Evolutionary conservation across 768 basidiomycete genomes (phyloP).

Genomic region (Hygrocybe punicea): DNA sequence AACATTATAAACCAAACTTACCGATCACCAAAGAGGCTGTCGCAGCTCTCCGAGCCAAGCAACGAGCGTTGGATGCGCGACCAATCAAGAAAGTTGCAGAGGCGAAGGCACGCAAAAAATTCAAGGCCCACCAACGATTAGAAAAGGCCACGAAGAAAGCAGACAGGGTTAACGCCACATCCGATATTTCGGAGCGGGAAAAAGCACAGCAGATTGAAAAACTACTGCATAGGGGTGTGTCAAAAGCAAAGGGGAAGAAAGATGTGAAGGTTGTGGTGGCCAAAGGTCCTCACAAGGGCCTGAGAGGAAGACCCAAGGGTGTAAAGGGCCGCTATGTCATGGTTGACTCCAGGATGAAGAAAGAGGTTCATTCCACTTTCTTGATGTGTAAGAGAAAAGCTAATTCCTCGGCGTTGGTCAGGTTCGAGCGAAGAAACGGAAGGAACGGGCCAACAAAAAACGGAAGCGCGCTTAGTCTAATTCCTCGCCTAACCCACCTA

Average conservation of each 20-base stretch:
- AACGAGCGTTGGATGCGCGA: constrained; percentile 90
- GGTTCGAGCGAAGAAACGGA: constrained; percentile 80
- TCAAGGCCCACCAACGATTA: constrained; percentile 77
- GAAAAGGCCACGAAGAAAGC: constrained; percentile 96
- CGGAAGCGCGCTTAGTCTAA: constrained; percentile 36
- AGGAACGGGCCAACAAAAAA: constrained; percentile 69
- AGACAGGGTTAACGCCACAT: constrained; percentile 82
- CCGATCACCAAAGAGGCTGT: constrained; percentile 98
- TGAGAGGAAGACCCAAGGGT: constrained; percentile 92
- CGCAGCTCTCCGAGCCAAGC: constrained; percentile 76
- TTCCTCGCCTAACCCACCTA: background rate
- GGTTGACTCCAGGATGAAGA: constrained; percentile 92
- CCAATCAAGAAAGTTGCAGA: constrained; percentile 99
- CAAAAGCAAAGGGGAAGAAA: constrained; percentile 64
- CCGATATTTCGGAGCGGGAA: constrained; percentile 91
- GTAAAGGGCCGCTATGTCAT: constrained; percentile 93
- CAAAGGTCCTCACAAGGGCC: constrained; percentile 81
- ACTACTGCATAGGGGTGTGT: constrained; percentile 76
- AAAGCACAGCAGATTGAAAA: constrained; percentile 94
- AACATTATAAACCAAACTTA: constrained; percentile 89
- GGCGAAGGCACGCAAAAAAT: constrained; percentile 95
- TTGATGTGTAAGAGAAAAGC: constrained; percentile 3
- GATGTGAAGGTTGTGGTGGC: constrained; percentile 88
- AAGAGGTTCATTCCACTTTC: constrained; percentile 58
- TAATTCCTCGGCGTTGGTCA: constrained; percentile 29